Evolutionary conservation across 2,329 filamentous ascomycete genomes (phyloP), one percentile per base, ranked within the genome.

Genomic region (Colletotrichum spaethianum): DNA sequence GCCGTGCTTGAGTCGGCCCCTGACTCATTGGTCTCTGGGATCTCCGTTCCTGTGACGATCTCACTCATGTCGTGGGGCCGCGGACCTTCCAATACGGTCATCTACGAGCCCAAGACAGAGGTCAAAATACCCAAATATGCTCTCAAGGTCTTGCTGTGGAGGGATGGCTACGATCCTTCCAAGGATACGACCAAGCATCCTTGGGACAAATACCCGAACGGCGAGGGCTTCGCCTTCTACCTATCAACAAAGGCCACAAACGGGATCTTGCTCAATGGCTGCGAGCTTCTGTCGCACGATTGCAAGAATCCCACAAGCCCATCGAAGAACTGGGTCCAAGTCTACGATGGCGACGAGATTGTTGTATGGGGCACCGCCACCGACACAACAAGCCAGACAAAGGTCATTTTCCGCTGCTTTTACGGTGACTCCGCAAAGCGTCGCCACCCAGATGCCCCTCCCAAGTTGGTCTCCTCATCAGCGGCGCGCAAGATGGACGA

Each of bases 21-120:
- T 0, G 90, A 90, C 18, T 98, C 95, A 0, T 87, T 90, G 71
- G 85, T 93, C 8, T 83, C 87, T 1, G 87, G 87, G 28, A 87
- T 94, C 31, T 89, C 87, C 0, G 85, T 97, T 40, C 87, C 88
- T 42, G 84, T 98, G 18, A 90, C 90, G 14, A 87, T 90, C 50
- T 90, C 91, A 4, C 82, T 94, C 75, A 90, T 92, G 0, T 93
- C 92, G 0, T 98, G 94, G 91, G 96, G 96, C 38, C 91, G 96
- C 33, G 89, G 89, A 0, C 84, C 82, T 0, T 85, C 87, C 26
- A 95, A 94, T 76, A 96, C 93, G 0, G 82, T 91, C 38, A 85
- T 91, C 2, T 94, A 95, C 77, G 82, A 88, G 1, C 85, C 91
- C 59, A 83, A 81, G 38, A 83, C 84, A 31, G 94, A 98, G 75